Conservation (phyloP, 495 filamentous ascomycete genomes). For the Podospora comata region DNA sequence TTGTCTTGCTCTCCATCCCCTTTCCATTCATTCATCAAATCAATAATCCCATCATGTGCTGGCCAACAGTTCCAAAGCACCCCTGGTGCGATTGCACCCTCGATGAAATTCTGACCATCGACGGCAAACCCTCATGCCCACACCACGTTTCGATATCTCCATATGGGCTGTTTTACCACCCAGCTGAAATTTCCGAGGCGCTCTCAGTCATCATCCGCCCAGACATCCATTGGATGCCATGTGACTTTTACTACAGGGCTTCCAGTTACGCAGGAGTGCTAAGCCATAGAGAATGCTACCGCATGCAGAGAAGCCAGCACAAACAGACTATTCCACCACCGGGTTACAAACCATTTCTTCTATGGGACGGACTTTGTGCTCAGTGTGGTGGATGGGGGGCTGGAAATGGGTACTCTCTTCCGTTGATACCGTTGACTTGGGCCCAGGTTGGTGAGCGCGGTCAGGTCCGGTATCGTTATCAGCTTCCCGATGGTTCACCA, state of each 20-base stretch:
- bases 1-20: no score
- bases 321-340: background rate
- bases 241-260: background rate
- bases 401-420: background rate
- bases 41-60: constrained; percentile 6
- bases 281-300: background rate
- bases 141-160: constrained; percentile 13
- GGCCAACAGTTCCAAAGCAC: constrained; percentile 9
- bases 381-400: background rate
- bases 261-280: background rate
- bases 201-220: background rate
- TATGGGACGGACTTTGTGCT: background rate
- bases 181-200: background rate
- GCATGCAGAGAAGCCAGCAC: background rate
- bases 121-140: background rate
- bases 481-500: background rate
- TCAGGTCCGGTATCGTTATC: background rate
- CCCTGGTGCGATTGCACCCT: constrained; percentile 16
- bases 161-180: background rate
- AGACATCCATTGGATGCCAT: background rate
- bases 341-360: background rate
- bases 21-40: no score
- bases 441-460: background rate
- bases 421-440: background rate
- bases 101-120: background rate